A percentile compares a stretch with the other conserved stretches of the same genome.
Conservation (phyloP, 805 yeast genomes). For the Nadsonia fulvescens region DNA sequence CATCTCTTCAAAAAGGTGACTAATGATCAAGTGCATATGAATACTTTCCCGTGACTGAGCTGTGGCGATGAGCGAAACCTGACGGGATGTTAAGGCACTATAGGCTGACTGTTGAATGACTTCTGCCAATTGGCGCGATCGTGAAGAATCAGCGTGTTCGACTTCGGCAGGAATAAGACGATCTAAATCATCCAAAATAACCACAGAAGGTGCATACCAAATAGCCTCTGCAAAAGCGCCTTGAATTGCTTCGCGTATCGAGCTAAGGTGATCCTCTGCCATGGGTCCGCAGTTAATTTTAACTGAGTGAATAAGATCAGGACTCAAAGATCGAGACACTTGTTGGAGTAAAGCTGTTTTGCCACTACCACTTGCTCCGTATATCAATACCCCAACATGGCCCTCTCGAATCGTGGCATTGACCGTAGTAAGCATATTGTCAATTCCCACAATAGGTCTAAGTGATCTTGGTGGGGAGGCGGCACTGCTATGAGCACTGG, state of each 20-base stretch:
- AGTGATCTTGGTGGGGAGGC: conserved; percentile 1
- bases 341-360: conserved; percentile 39
- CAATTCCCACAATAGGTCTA: conserved; percentile 38
- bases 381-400: conserved; percentile 38
- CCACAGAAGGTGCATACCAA: conserved; percentile 65
- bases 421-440: conserved; percentile 24
- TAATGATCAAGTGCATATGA: conserved; percentile 40
- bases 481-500: too few relatives aligned
- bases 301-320: conserved; percentile 27
- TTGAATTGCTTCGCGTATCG: conserved; percentile 15
- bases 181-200: conserved; percentile 67
- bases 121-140: conserved; percentile 50
- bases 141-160: conserved; percentile 39
- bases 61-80: conserved; percentile 42
- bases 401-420: conserved; percentile 25
- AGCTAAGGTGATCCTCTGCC: conserved; percentile 22
- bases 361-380: conserved; percentile 73
- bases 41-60: conserved; percentile 46
- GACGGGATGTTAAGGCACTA: conserved; percentile 22
- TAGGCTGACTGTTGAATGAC: conserved; percentile 30
- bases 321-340: conserved; percentile 22
- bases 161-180: conserved; percentile 48
- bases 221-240: conserved; percentile 33
- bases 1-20: conserved; percentile 52
- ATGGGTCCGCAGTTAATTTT: conserved; percentile 36